Evolutionary conservation across 2,329 filamentous ascomycete genomes (phyloP), one percentile per base, ranked within the genome.

Genomic region (Paraphoma sp.): DNA sequence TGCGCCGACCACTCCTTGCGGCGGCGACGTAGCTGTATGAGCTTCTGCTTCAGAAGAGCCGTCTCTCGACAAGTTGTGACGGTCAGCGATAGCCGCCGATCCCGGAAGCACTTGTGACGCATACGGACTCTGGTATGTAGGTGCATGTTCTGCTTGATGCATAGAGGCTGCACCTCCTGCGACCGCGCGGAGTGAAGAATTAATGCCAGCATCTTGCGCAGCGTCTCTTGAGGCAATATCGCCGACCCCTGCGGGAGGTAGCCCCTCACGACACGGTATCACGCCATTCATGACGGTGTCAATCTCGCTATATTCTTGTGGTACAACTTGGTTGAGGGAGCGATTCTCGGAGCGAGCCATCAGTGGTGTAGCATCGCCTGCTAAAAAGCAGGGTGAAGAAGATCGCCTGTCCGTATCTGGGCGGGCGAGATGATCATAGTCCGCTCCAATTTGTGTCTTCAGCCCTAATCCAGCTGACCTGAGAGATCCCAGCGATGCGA

Each of bases 71-170:
- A 23, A 23, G 23, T 23, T 23, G 23, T 23, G 5, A 23, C 23
- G 5, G 2, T 23, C 23, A 23, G 23, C 23, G 23, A 23, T 23
- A 23, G 23, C 23, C 23, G 5, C 23, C 2, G 23, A 23, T 5
- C 23, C 23, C 5, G 23, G 23, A 5, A 23, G 43, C 47, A 38
- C 18, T 33, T 43, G 56, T 14, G 57, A 17, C 8, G 60, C 53
- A 47, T 68, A 68, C 1, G 66, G 67, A 36, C 65, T 69, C 14
- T 59, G 57, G 41, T 71, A 69, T 12, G 59, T 33, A 36, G 14
- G 33, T 16, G 53, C 16, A 6, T 30, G 18, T 18, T 8, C 17
- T 7, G 42, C n/a, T 9, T 31, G 50, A 30, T 7, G 33, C 33
- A 36, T 14, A 36, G 6, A 36, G 33, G 29, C 12, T 11, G n/a